phyloP scores from a whole-genome alignment of 495 filamentous ascomycete genomes.

The Trichoderma reesei region DNA sequence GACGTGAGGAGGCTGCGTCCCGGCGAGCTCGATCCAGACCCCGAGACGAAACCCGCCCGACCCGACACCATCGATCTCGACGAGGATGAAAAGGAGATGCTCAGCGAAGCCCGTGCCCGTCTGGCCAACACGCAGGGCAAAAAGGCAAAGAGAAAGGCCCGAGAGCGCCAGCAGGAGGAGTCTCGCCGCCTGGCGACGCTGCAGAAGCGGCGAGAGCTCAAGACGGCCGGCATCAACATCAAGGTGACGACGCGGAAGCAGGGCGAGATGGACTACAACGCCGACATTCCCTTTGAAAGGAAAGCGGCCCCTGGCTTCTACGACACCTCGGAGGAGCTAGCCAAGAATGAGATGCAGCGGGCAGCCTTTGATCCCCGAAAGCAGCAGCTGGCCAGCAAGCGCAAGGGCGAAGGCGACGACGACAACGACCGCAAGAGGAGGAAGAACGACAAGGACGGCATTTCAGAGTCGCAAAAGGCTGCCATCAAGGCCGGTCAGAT shows the following conservation, averaged over 20 bases:
- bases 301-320: slow-evolving; percentile 83
- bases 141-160: slow-evolving; percentile 96
- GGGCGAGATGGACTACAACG: slow-evolving; percentile 99
- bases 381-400: slow-evolving; percentile 89
- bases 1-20: slow-evolving; percentile 84
- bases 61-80: slow-evolving; percentile 97
- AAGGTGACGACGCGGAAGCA: slow-evolving; percentile 88
- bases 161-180: slow-evolving; percentile 92
- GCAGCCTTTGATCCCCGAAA: slow-evolving; percentile 89
- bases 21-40: slow-evolving; percentile 91
- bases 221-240: slow-evolving; percentile 96
- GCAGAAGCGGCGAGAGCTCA: slow-evolving; percentile 92
- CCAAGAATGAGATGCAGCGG: slow-evolving; percentile 74
- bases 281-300: slow-evolving; percentile 96
- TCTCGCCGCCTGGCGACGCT: slow-evolving; percentile 78
- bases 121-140: slow-evolving; percentile 97
- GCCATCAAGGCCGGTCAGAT: slow-evolving; percentile 89
- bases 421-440: slow-evolving; percentile 72
- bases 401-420: slow-evolving; percentile 82
- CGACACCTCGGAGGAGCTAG: slow-evolving; percentile 75
- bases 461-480: slow-evolving; percentile 70
- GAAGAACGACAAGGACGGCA: slow-evolving; percentile 73
- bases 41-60: slow-evolving; percentile 91
- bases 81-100: slow-evolving; percentile 98
- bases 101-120: slow-evolving; percentile 92